A percentile compares a stretch with the other conserved stretches of the same genome.
These are phyloP conservation scores for Myriangium duriaei DNA, from an alignment of 2,329 filamentous ascomycete genomes.

Conservation along the genomic window DNA sequence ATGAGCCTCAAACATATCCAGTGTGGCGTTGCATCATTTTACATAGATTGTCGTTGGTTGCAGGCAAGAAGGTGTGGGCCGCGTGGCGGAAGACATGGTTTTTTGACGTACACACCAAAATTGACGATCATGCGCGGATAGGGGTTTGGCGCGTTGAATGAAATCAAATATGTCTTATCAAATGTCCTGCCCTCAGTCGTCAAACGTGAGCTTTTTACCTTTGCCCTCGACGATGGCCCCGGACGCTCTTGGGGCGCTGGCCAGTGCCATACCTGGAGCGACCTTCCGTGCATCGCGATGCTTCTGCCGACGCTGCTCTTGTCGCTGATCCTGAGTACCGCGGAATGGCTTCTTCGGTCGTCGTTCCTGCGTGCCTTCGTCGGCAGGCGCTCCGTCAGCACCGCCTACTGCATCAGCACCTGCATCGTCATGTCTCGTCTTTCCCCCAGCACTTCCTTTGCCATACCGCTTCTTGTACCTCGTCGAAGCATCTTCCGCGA, in stretches of 20 bases:
- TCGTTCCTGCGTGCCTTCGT: conserved; percentile 1
- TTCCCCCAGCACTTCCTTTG: conserved; percentile 38
- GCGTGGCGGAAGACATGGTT: no score
- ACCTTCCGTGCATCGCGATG: conserved; percentile 32
- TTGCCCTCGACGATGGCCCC: conserved; percentile 66
- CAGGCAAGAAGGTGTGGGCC: no score
- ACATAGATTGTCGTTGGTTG: background rate
- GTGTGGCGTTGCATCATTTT: background rate
- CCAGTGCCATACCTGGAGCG: conserved; percentile 31
- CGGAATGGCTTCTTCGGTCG: conserved; percentile 16
- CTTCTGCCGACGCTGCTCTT: conserved; percentile 24
- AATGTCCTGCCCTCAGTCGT: conserved; percentile 24
- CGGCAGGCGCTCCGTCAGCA: conserved; percentile 16
- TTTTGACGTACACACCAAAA: no score
- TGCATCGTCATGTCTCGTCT: conserved; percentile 14
- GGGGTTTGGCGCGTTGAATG: background rate
- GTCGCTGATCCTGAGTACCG: conserved; percentile 20
- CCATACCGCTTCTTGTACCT: conserved; percentile 92
- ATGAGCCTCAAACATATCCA: no score
- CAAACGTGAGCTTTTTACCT: conserved; percentile 75
- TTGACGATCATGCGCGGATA: background rate
- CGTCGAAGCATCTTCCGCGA: conserved; percentile 78
- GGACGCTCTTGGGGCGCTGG: conserved; percentile 50
- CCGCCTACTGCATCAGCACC: conserved; percentile 12
- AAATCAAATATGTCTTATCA: background rate